Conservation (phyloP, 495 filamentous ascomycete species). For the Gamarada debralockiae region DNA sequence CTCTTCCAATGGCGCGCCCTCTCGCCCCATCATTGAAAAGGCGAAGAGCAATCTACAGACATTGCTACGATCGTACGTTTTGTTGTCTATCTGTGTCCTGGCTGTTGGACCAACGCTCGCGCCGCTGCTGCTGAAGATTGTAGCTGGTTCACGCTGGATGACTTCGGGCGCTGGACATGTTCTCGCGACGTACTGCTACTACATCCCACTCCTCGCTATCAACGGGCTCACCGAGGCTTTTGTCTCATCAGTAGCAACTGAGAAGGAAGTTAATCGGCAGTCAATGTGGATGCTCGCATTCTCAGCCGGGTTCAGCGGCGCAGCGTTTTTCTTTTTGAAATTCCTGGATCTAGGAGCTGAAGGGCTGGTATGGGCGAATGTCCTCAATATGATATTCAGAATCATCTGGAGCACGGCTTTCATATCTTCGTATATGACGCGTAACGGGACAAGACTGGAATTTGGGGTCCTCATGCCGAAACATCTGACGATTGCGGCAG, state of each 20-base stretch:
- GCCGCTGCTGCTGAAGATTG: slow-evolving; percentile 61
- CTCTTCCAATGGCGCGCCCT: slow-evolving; percentile 10
- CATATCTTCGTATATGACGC: slow-evolving; percentile 58
- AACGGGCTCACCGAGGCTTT: slow-evolving; percentile 94
- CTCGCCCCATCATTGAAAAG: slow-evolving; percentile 23
- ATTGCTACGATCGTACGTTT: slow-evolving; percentile 57
- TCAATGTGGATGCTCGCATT: slow-evolving; percentile 79
- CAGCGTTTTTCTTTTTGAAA: slow-evolving; percentile 66
- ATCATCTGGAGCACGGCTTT: slow-evolving; percentile 77
- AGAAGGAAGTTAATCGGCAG: slow-evolving; percentile 67
- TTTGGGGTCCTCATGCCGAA: slow-evolving; percentile 27
- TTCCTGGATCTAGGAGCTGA: slow-evolving; percentile 63
- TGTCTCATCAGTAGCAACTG: slow-evolving; percentile 75
- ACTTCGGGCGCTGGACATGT: slow-evolving; percentile 58
- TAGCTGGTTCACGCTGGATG: slow-evolving; percentile 73
- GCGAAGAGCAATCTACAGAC: slow-evolving; percentile 42
- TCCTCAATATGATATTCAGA: slow-evolving; percentile 78
- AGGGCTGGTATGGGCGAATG: slow-evolving; percentile 81
- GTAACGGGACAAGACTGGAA: slow-evolving; percentile 29
- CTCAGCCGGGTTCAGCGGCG: slow-evolving; percentile 63
- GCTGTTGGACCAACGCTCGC: slow-evolving; percentile 69
- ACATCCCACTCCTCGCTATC: slow-evolving; percentile 86
- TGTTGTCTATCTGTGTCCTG: slow-evolving; percentile 64
- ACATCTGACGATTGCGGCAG: slow-evolving; percentile 13
- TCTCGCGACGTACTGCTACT: slow-evolving; percentile 78